Conservation (phyloP, 129 eudicot genomes). For the Smallanthus sonchifolius region DNA sequence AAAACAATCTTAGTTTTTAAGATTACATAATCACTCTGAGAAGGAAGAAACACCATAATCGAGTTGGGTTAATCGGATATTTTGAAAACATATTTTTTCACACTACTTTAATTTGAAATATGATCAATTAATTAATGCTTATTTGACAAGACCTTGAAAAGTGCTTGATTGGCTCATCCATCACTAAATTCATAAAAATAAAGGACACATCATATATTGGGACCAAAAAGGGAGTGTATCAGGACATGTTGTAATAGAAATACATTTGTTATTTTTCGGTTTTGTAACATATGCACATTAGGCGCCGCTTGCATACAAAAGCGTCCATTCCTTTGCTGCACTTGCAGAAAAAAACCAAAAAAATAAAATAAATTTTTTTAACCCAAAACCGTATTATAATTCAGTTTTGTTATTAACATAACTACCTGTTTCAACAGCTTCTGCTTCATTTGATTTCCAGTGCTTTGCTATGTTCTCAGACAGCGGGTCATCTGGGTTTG, state of each 20-base stretch:
- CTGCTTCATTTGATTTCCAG: conserved; percentile 87
- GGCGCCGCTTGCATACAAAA: conserved; percentile 80
- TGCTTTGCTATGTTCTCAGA: conserved; percentile 95
- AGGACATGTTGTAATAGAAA: conserved; percentile 2
- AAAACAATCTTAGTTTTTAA: too few species aligned
- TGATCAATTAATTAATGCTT: too few species aligned
- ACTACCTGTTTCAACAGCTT: conserved; percentile 98
- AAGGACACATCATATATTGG: conserved; percentile 10
- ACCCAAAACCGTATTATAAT: not conserved
- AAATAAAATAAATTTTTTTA: not conserved
- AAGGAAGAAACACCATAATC: too few species aligned
- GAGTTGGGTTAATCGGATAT: too few species aligned
- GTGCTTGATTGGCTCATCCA: conserved; percentile 19
- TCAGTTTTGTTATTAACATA: not conserved
- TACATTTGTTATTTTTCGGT: not conserved
- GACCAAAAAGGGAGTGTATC: conserved; percentile 12
- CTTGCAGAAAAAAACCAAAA: not conserved
- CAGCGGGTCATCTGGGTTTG: conserved; percentile 95
- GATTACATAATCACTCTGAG: too few species aligned
- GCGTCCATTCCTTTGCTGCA: conserved; percentile 96
- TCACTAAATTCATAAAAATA: conserved; percentile 13
- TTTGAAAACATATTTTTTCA: too few species aligned
- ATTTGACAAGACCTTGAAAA: conserved; percentile 23
- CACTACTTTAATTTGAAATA: too few species aligned
- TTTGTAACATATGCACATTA: conserved; percentile 1